Evolutionary conservation across 495 filamentous ascomycete genomes (phyloP).

Genomic region (Hypoxylon lienhwacheense): DNA sequence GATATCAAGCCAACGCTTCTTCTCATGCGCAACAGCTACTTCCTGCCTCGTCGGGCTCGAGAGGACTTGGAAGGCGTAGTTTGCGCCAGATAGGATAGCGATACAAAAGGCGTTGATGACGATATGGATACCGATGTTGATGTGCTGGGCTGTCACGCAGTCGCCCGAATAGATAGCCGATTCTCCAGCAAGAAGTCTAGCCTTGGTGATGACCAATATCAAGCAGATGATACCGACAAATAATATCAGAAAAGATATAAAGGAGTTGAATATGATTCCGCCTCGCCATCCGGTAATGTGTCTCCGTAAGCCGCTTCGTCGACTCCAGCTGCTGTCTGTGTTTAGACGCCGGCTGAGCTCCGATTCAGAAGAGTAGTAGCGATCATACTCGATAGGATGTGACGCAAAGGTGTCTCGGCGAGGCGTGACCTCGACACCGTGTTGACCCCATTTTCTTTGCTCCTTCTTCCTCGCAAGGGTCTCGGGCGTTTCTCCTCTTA

Average conservation of each 20-base stretch:
- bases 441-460: constrained; percentile 39
- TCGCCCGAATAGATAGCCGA: constrained; percentile 41
- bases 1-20: constrained; percentile 56
- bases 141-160: constrained; percentile 37
- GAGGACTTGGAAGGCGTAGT: constrained; percentile 55
- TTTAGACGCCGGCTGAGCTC: constrained; percentile 16
- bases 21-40: constrained; percentile 50
- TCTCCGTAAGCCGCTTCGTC: constrained; percentile 30
- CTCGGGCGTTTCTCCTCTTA: constrained; percentile 49
- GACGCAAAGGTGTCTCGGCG: constrained; percentile 37
- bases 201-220: constrained; percentile 40
- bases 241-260: constrained; percentile 43
- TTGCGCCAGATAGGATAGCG: constrained; percentile 46
- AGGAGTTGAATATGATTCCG: constrained; percentile 43
- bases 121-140: constrained; percentile 44
- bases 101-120: constrained; percentile 43
- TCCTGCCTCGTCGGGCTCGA: constrained; percentile 56
- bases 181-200: constrained; percentile 36
- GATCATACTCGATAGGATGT: constrained; percentile 41
- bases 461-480: constrained; percentile 47
- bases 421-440: constrained; percentile 37
- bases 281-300: constrained; percentile 44
- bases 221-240: constrained; percentile 45
- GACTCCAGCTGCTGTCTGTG: constrained; percentile 24
- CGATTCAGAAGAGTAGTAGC: constrained; percentile 24